Conservation (phyloP, 176 grass and related monocot species). For the Aegilops speltoides region DNA sequence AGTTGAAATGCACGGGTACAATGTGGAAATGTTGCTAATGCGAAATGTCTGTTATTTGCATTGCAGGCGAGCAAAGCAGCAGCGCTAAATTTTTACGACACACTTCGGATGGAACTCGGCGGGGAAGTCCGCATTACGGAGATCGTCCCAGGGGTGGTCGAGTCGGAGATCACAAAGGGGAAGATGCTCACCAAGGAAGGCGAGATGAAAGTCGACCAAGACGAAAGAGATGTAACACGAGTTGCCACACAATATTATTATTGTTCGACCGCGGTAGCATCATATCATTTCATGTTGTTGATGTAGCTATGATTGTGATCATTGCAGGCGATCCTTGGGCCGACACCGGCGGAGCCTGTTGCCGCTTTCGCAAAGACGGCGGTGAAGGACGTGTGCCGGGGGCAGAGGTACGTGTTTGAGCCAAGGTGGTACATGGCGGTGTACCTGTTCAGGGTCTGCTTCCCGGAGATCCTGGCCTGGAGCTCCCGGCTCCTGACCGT, state of each 20-base stretch:
- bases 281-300: not conserved
- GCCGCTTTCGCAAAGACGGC: conserved; percentile 28
- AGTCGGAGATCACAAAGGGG: conserved; percentile 70
- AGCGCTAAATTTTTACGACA: conserved; percentile 53
- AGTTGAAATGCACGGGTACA: not conserved
- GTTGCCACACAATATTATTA: not conserved
- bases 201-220: conserved; percentile 50
- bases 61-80: conserved; percentile 69
- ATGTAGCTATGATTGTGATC: not conserved
- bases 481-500: conserved; percentile 44
- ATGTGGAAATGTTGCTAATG: not conserved
- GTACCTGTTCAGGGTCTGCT: conserved; percentile 44
- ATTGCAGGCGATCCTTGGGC: conserved; percentile 45
- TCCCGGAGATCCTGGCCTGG: conserved; percentile 52
- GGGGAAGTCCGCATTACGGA: conserved; percentile 44
- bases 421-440: conserved; percentile 50
- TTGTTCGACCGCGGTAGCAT: not conserved
- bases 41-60: not conserved
- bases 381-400: conserved; percentile 48
- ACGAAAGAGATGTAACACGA: conserved; percentile 47
- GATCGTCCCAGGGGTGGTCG: conserved; percentile 46
- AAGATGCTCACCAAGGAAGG: conserved; percentile 58
- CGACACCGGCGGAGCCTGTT: conserved; percentile 29
- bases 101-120: conserved; percentile 47
- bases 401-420: conserved; percentile 49